Evolutionary conservation across 495 filamentous ascomycete genomes (phyloP).

Genomic region (Penicillium waksmanii): DNA sequence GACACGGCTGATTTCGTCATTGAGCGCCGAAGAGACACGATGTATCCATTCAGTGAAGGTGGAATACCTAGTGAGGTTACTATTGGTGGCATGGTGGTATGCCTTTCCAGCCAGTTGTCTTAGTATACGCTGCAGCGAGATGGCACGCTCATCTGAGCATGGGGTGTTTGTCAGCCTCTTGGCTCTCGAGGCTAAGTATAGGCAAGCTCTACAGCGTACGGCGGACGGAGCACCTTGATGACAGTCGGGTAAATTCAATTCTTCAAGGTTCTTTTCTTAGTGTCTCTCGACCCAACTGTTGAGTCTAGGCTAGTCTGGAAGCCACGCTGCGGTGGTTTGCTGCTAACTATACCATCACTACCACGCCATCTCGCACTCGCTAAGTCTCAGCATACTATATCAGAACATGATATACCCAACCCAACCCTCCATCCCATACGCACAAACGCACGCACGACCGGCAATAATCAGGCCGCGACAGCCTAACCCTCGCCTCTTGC

Average conservation of each 20-base stretch:
- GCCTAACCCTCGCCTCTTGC: not conserved
- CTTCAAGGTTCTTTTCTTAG: too few species aligned
- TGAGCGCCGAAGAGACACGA: not conserved
- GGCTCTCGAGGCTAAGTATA: too few species aligned
- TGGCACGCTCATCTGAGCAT: not conserved
- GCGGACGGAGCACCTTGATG: too few species aligned
- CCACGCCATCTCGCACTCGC: conserved; percentile 1
- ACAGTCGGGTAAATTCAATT: too few species aligned
- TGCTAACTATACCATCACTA: not conserved
- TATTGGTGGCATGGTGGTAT: not conserved
- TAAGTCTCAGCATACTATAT: conserved; percentile 6
- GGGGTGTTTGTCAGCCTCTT: not conserved
- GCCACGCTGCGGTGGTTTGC: too few species aligned
- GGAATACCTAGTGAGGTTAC: not conserved
- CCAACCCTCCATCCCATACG: not conserved
- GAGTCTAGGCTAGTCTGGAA: too few species aligned
- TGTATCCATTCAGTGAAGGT: conserved; percentile 5
- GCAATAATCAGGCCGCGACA: not conserved
- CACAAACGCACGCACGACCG: not conserved
- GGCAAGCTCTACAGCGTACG: too few species aligned
- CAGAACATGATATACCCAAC: not conserved
- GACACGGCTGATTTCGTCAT: conserved; percentile 15
- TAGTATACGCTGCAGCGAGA: not conserved
- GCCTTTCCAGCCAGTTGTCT: not conserved
- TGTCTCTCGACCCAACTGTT: too few species aligned